Percentiles rank a stretch among this genome's conserved stretches.
phyloP scores from a whole-genome alignment of 2,329 filamentous ascomycete species.

The Neobulgaria alba region DNA sequence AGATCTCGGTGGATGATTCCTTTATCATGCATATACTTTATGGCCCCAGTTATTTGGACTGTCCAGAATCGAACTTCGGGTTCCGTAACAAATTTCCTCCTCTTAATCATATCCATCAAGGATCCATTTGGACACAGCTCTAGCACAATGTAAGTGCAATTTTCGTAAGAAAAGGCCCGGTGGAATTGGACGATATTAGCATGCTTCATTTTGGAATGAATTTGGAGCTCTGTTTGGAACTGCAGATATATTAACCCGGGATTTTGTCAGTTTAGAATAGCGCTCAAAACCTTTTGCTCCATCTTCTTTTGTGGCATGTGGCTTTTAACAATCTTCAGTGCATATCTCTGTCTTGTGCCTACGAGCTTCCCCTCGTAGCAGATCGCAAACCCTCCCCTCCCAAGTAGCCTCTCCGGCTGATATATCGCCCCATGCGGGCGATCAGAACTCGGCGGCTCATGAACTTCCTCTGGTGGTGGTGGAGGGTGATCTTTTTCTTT shows the following conservation, averaged over 20 bases:
- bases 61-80: slow-evolving; percentile 91
- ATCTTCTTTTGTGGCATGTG: slow-evolving; percentile 70
- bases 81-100: slow-evolving; percentile 80
- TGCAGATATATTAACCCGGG: slow-evolving; percentile 25
- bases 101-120: slow-evolving; percentile 95
- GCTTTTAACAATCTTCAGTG: slow-evolving; percentile 76
- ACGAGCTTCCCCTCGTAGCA: slow-evolving; percentile 66
- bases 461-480: slow-evolving; percentile 51
- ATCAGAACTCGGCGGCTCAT: slow-evolving; percentile 58
- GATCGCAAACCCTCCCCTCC: slow-evolving; percentile 76
- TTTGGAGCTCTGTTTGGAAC: slow-evolving; percentile 82
- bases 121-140: slow-evolving; percentile 94
- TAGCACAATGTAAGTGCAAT: slow-evolving; percentile 85
- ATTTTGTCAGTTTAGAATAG: neutral
- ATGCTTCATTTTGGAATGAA: slow-evolving; percentile 96
- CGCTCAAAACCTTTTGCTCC: slow-evolving; percentile 62
- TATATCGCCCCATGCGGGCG: slow-evolving; percentile 64
- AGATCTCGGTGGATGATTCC: slow-evolving; percentile 95
- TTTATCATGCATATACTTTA: slow-evolving; percentile 95
- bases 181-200: slow-evolving; percentile 94
- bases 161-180: slow-evolving; percentile 82
- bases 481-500: slow-evolving; percentile 57
- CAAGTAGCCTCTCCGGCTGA: slow-evolving; percentile 64
- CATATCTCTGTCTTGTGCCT: slow-evolving; percentile 58
- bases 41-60: slow-evolving; percentile 89